phyloP scores from a whole-genome alignment of 1,139 yeast species.

The Yamadazyma sp. region DNA sequence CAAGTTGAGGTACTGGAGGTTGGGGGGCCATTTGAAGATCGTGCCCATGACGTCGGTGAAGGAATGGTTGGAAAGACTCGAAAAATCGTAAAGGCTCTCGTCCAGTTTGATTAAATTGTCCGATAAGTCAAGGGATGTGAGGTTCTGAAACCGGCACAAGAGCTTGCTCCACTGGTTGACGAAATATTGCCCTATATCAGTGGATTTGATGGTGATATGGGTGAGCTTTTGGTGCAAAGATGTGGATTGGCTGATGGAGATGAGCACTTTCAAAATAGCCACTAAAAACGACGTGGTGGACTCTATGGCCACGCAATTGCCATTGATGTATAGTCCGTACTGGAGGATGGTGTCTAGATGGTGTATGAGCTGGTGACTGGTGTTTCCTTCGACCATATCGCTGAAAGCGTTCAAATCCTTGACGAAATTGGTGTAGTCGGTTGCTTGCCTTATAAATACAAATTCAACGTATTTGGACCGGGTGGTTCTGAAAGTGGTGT shows the following conservation, averaged over 20 bases:
- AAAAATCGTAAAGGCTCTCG: slow-evolving; percentile 3
- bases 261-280: slow-evolving; percentile 27
- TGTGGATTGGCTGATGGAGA: slow-evolving; percentile 16
- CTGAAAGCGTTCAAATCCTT: slow-evolving; percentile 25
- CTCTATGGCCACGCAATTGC: slow-evolving; percentile 25
- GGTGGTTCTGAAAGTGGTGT: slow-evolving; percentile 18
- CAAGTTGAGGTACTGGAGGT: slow-evolving; percentile 23
- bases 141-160: slow-evolving; percentile 24
- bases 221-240: slow-evolving; percentile 21
- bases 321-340: slow-evolving; percentile 27
- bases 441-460: slow-evolving; percentile 25
- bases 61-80: background rate
- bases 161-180: slow-evolving; percentile 35
- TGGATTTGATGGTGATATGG: slow-evolving; percentile 26
- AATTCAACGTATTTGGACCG: slow-evolving; percentile 29
- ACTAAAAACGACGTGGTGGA: slow-evolving; percentile 31
- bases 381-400: slow-evolving; percentile 18
- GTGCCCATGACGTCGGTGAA: slow-evolving; percentile 23
- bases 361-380: slow-evolving; percentile 6
- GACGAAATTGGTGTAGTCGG: slow-evolving; percentile 30
- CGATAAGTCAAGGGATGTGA: slow-evolving; percentile 25
- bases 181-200: slow-evolving; percentile 40
- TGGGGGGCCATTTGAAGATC: slow-evolving; percentile 30
- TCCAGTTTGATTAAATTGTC: slow-evolving; percentile 28
- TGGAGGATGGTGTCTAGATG: slow-evolving; percentile 24